A percentile compares a stretch with the other conserved stretches of the same genome.
Evolutionary conservation across 2,329 filamentous ascomycete species (phyloP).

Genomic region (Pyrenophora graminea): DNA sequence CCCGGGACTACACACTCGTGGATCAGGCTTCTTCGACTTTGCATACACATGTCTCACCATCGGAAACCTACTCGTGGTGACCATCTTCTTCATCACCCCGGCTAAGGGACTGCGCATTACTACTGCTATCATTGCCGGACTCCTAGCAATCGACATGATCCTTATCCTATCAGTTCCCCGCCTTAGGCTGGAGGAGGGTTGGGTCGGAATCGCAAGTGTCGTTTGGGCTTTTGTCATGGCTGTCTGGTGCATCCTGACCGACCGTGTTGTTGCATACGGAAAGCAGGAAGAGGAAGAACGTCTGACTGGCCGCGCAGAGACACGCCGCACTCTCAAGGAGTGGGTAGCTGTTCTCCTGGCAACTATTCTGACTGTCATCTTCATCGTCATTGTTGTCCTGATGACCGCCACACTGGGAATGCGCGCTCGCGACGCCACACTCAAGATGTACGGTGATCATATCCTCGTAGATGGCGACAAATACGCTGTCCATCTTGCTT

Average conservation of each 20-base stretch:
- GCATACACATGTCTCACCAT: conserved; percentile 79
- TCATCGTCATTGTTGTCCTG: conserved; percentile 71
- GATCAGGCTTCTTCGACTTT: conserved; percentile 91
- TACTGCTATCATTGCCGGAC: conserved; percentile 66
- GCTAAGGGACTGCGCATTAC: conserved; percentile 78
- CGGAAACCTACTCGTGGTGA: conserved; percentile 72
- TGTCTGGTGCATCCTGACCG: conserved; percentile 76
- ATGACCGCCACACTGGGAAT: conserved; percentile 80
- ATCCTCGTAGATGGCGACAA: conserved; percentile 83
- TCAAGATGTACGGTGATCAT: conserved; percentile 72
- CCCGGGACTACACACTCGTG: conserved; percentile 80
- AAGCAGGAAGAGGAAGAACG: conserved; percentile 92
- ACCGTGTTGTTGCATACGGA: conserved; percentile 85
- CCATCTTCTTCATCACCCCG: conserved; percentile 87
- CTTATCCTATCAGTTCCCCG: conserved; percentile 76
- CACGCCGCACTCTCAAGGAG: conserved; percentile 77
- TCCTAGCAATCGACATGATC: conserved; percentile 76
- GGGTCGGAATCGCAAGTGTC: conserved; percentile 85
- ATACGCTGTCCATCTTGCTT: conserved; percentile 86
- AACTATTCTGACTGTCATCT: conserved; percentile 70
- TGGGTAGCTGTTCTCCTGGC: conserved; percentile 81
- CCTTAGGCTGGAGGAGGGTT: conserved; percentile 81
- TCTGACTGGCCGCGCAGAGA: conserved; percentile 85
- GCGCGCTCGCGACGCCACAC: conserved; percentile 75
- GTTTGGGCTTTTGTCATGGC: conserved; percentile 81